phyloP scores from a whole-genome alignment of 129 eudicot genomes.

The Solidago caesia region DNA sequence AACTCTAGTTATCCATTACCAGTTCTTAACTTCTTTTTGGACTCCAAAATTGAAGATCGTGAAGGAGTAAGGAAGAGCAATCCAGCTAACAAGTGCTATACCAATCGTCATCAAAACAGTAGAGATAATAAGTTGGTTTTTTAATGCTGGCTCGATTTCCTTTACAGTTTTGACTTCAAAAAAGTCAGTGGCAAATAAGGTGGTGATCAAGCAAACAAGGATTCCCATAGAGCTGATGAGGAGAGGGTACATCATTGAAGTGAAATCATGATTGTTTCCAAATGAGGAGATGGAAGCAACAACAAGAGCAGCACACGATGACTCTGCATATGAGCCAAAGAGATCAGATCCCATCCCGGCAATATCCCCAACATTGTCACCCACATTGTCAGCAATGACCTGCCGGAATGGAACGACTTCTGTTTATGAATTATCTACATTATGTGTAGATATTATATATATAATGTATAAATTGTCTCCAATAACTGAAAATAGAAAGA shows the following conservation, averaged over 20 bases:
- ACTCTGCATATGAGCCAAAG: slow-evolving; percentile 86
- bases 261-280: slow-evolving; percentile 74
- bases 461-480: too few species aligned
- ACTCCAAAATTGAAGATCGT: slow-evolving; percentile 78
- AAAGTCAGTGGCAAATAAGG: slow-evolving; percentile 84
- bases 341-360: slow-evolving; percentile 99
- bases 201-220: slow-evolving; percentile 70
- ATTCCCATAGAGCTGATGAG: slow-evolving; percentile 74
- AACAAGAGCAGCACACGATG: slow-evolving; percentile 90
- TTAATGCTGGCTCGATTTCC: slow-evolving; percentile 79
- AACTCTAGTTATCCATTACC: slow-evolving; percentile 34
- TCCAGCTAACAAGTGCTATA: slow-evolving; percentile 57
- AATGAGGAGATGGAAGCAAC: slow-evolving; percentile 90
- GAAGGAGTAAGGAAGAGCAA: slow-evolving; percentile 72
- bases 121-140: slow-evolving; percentile 80
- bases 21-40: slow-evolving; percentile 74
- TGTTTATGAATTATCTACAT: background rate
- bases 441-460: background rate
- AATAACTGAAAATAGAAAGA: background rate
- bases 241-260: slow-evolving; percentile 75
- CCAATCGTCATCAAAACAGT: slow-evolving; percentile 74
- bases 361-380: slow-evolving; percentile 93
- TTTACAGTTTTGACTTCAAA: slow-evolving; percentile 76
- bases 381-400: slow-evolving; percentile 93
- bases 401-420: slow-evolving; percentile 14